Base-by-base conservation (phyloP, 176 grass and related monocot species). In the Phoenix roebelenii region DNA sequence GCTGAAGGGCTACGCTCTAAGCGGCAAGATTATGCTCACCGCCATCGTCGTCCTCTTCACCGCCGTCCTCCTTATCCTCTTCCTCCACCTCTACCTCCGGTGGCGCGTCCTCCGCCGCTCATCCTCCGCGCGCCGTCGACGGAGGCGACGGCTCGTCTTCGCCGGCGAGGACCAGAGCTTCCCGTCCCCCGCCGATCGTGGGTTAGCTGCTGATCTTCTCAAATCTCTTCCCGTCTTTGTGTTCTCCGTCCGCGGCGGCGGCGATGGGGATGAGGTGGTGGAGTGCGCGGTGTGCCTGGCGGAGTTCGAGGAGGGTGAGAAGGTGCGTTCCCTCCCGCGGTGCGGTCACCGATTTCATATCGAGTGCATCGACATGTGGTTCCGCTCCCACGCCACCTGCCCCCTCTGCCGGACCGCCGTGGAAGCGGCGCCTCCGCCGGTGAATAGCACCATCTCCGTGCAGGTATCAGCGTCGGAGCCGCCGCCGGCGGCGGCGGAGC, bases 11-110 rank as follows among this genome's bases (percentile, higher is more conserved):
- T 55, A 55, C 54, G 54, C 18, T 7, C 18, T 55, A 5, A 55
- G 54, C 19, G 54, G 54, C 54, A 55, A 55, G 54, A 55, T 55
- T 55, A 55, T 55, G 54, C 18, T 55, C 54, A 55, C 54, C 54
- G 54, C 54, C 17, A 55, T 55, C 54, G 18, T 55, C 5, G 54
- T 55, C 54, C n/a, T 55, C 7, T 22, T 22, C 54, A 55, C 54
- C 5, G 54, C 54, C 54, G 17, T 55, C 19, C 54, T 55, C 18
- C 54, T 55, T 5, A 22, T 55, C n/a, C 18, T 55, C 18, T 55
- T 55, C 54, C 54, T 55, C 54, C 54, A 55, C 54, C 19, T 55
- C 18, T 55, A 55, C 54, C 17, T 55, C 18, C 54, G 54, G 54
- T 55, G 54, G 54, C 16, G 16, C 54, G 54, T 22, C 5, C 54